Conservation (phyloP, 768 basidiomycete species). For the Podaxis sp. region DNA sequence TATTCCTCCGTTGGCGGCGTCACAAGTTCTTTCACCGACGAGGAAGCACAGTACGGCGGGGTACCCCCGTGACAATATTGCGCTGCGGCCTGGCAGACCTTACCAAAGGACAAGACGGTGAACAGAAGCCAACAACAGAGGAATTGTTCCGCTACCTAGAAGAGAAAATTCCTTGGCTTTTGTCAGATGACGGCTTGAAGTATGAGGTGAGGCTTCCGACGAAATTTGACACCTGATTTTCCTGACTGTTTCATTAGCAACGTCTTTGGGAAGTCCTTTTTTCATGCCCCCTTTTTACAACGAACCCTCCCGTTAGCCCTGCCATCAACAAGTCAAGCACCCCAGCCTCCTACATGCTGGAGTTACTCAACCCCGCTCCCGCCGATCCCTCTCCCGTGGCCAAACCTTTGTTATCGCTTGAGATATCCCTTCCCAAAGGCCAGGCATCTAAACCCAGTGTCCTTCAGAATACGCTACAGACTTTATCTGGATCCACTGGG, state of each 20-base stretch:
- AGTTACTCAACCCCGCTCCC: slow-evolving; percentile 33
- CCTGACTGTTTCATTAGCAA: slow-evolving; percentile 26
- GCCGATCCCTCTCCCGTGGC: slow-evolving; percentile 34
- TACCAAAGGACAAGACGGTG: slow-evolving; percentile 32
- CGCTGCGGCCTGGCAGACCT: slow-evolving; percentile 61
- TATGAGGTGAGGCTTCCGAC: slow-evolving; percentile 47
- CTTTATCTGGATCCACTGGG: slow-evolving; percentile 72
- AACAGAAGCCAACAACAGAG: slow-evolving; percentile 47
- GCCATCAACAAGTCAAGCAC: slow-evolving; percentile 21
- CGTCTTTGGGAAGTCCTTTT: slow-evolving; percentile 64
- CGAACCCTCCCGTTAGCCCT: slow-evolving; percentile 22
- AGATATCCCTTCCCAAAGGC: slow-evolving; percentile 32
- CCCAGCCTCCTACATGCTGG: slow-evolving; percentile 30
- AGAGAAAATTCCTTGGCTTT: slow-evolving; percentile 56
- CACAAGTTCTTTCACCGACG: slow-evolving; percentile 28
- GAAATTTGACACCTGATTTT: background rate
- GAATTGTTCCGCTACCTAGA: slow-evolving; percentile 61
- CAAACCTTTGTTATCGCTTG: slow-evolving; percentile 34
- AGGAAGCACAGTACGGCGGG: slow-evolving; percentile 26
- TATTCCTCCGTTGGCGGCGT: slow-evolving; percentile 47
- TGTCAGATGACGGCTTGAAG: slow-evolving; percentile 44
- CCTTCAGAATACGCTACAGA: slow-evolving; percentile 61
- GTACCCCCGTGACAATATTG: slow-evolving; percentile 55
- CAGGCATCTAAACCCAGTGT: slow-evolving; percentile 31
- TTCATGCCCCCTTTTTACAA: slow-evolving; percentile 48